Base-by-base conservation (phyloP, 768 basidiomycete species). In the Suillus paluster region DNA sequence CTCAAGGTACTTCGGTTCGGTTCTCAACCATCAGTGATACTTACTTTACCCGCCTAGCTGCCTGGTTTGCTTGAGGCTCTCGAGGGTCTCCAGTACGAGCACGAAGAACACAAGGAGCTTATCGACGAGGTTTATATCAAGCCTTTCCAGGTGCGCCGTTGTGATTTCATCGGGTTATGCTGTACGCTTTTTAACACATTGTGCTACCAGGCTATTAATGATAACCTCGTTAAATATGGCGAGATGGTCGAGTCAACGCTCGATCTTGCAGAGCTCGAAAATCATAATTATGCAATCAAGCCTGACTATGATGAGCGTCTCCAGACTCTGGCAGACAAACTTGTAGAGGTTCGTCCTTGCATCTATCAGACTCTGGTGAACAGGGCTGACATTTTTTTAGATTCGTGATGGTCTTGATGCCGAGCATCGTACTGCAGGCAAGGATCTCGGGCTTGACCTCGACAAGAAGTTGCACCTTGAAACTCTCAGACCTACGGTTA, bases 181-280 rank as follows among this genome's bases (percentile, higher is more conserved):
- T n/a, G n/a, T n/a, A n/a, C n/a, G 19, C 36, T 12, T 38, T 60
- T 21, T 55, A 46, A 59, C 55, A 54, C 57, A 56, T 15, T 4
- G 14, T 39, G 12, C 30, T 41, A 34, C 3, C 66, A 96, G 94
- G 82, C 88, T 65, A 83, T 86, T 64, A 77, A 84, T 19, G 74
- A 72, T 0, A 87, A 79, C 56, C 84, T 99, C 5, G 81, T 80
- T 14, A 93, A 93, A 70, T 97, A 95, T 68, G 81, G 84, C 3
- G 92, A 95, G 63, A 96, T 99, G 92, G 96, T 99, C 3, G 95
- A 99, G 73, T 88, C 93, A 64, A 99, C 97, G 0, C 85, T 99
- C 46, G 97, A 99, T 69, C 85, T 98, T 19, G 86, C 88, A 23
- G 87, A 96, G 61, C 83, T 97, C 7, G 89, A 92, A 34, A 83